Percentiles rank a stretch among this genome's conserved stretches.
Conservation (phyloP, 345 rosid species). For the Syzygium grande region DNA sequence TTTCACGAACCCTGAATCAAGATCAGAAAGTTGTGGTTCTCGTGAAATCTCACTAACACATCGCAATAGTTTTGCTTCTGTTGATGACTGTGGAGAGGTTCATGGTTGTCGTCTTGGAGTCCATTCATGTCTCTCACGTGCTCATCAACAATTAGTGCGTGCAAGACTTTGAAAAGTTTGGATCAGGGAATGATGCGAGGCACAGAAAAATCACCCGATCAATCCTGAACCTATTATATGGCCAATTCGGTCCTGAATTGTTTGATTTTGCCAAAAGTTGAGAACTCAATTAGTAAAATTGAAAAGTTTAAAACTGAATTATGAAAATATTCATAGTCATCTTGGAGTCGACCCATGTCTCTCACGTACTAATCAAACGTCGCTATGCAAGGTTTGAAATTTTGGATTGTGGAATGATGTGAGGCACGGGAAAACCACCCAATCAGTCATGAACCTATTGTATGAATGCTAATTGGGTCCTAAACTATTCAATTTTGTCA, state of each 20-base stretch:
- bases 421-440: not conserved
- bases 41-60: not conserved
- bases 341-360: not conserved
- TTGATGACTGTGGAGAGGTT: not conserved
- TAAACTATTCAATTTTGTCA: not conserved
- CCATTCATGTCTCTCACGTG: not conserved
- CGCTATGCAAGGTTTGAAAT: not conserved
- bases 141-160: not conserved
- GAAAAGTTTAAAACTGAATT: not conserved
- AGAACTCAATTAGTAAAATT: not conserved
- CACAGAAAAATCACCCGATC: not conserved
- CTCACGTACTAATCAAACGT: not conserved
- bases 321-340: not conserved
- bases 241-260: not conserved
- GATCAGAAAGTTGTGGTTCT: not conserved
- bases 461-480: not conserved
- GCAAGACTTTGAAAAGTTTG: not conserved
- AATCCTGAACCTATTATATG: not conserved
- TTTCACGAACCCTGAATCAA: not conserved
- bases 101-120: not conserved
- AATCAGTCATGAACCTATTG: not conserved
- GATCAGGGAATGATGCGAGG: not conserved
- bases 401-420: not conserved
- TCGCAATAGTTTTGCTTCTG: not conserved
- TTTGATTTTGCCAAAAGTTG: accelerated